Evolutionary conservation across 1,139 yeast genomes (phyloP).

Genomic region (Hyphopichia fennica): DNA sequence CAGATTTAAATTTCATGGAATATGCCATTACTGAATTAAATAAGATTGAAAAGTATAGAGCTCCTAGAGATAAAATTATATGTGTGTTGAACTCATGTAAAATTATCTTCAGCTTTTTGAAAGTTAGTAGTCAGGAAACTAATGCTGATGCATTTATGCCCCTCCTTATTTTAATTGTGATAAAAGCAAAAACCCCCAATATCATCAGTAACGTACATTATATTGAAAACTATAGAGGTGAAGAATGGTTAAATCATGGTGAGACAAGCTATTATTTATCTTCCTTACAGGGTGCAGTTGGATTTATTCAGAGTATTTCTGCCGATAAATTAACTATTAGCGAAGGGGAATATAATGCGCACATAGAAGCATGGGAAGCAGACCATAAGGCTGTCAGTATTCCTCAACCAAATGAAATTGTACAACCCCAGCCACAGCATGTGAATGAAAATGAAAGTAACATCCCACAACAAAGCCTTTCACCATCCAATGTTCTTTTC

Average conservation of each 20-base stretch:
- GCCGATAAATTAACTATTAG: conserved; percentile 60
- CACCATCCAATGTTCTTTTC: conserved; percentile 52
- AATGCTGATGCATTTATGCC: conserved; percentile 96
- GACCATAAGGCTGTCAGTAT: conserved; percentile 19
- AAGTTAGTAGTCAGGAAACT: conserved; percentile 66
- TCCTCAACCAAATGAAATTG: conserved; percentile 10
- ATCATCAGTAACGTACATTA: conserved; percentile 78
- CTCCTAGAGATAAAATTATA: conserved; percentile 93
- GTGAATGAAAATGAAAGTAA: conserved; percentile 2
- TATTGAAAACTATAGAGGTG: conserved; percentile 79
- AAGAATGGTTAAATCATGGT: conserved; percentile 69
- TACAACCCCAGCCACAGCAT: conserved; percentile 23
- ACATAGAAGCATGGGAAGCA: conserved; percentile 52
- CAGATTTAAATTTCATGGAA: conserved; percentile 59
- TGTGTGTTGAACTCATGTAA: conserved; percentile 91
- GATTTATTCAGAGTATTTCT: conserved; percentile 65
- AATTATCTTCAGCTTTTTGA: conserved; percentile 82
- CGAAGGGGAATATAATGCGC: conserved; percentile 54
- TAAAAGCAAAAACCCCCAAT: conserved; percentile 63
- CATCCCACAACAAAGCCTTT: conserved; percentile 20
- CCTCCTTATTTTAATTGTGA: conserved; percentile 71
- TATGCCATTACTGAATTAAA: conserved; percentile 71
- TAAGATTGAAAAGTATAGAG: conserved; percentile 79
- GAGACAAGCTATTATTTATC: conserved; percentile 88
- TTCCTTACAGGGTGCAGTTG: conserved; percentile 82